These are phyloP conservation scores for Lecanicillium sp. DNA, from an alignment of 2,329 filamentous ascomycete species.

Conservation along the genomic window DNA sequence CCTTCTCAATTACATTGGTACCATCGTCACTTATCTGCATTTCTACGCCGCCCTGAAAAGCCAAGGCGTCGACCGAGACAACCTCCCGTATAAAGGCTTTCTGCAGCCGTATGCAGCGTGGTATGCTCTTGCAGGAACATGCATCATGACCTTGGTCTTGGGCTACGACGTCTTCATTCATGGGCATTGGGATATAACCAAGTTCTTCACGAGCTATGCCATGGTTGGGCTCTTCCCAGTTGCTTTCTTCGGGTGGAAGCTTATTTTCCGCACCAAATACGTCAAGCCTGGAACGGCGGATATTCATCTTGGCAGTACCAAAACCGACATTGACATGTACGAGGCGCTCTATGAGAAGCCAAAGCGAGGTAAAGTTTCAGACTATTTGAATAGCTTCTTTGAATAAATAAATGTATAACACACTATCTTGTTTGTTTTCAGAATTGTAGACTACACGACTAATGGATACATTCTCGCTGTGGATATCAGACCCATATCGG, in stretches of 20 bases:
- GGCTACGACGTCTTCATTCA: constrained; percentile 52
- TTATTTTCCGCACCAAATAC: background rate
- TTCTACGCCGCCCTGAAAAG: constrained; percentile 46
- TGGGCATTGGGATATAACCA: constrained; percentile 40
- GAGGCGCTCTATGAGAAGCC: constrained; percentile 2
- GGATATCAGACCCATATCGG: background rate
- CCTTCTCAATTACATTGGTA: constrained; percentile 46
- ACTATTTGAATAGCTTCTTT: constrained; percentile 4
- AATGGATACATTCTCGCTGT: background rate
- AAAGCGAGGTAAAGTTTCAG: background rate
- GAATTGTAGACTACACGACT: too few species aligned
- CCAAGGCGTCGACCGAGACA: constrained; percentile 46
- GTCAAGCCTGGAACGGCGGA: background rate
- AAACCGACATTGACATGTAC: background rate
- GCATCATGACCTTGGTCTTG: constrained; percentile 49
- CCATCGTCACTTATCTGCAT: constrained; percentile 49
- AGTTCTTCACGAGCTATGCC: constrained; percentile 53
- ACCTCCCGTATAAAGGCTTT: constrained; percentile 53
- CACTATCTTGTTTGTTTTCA: too few species aligned
- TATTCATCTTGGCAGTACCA: background rate
- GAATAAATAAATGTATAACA: too few species aligned
- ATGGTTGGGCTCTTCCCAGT: constrained; percentile 48
- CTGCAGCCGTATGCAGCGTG: constrained; percentile 52
- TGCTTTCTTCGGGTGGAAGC: constrained; percentile 50
- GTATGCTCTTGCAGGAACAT: constrained; percentile 43